Base-by-base conservation (phyloP, 1,139 yeast species). In the Zygosaccharomyces sapae region DNA sequence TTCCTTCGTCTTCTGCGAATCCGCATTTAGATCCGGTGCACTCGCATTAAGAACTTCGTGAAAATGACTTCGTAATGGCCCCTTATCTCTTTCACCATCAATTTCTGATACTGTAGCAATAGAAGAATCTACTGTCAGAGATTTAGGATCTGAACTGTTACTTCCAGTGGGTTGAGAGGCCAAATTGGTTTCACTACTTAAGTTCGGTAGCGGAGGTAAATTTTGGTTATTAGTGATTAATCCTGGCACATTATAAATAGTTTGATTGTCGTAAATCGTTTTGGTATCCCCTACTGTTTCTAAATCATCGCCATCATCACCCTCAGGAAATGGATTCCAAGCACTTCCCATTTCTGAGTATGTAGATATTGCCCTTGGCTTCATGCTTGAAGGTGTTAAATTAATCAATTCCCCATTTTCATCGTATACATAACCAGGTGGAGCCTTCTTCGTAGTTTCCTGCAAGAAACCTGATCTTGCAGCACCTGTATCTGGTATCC, bases 221-320 rank as follows among this genome's bases (percentile, higher is more conserved):
- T 52, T 54, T 20, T 50, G 52, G 41, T 56, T 55, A 34, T 58
- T 59, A 1, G 62, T 48, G 7, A 61, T 54, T 8, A 63, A 43
- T 1, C 67, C 67, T 4, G 69, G 69, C 22, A 65, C 69, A 46
- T 65, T 65, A 52, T 57, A 63, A 4, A 65, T 48, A 5, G 69
- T 65, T 33, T 55, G 61, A 49, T 65, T 65, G 47, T 65, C 69
- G 44, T 63, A 65, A 5, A 65, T 45, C 1, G 69, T 65, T 38
- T 61, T 63, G 4, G 67, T 61, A 46, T 65, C 69, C 8, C 53
- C 51, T 5, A 65, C 56, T 1, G 69, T 65, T 38, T 62, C 63
- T 30, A 65, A 46, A 37, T 63, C 68, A 22, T 55, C 66, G 5
- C 44, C 47, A 10, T 47, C 55, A 12, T 47, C 55, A 27, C 30